Percentiles rank a stretch among this genome's conserved stretches.
These are phyloP conservation scores for Glycyrrhiza uralensis DNA, from an alignment of 306 rosid genomes.

Conservation along the genomic window DNA sequence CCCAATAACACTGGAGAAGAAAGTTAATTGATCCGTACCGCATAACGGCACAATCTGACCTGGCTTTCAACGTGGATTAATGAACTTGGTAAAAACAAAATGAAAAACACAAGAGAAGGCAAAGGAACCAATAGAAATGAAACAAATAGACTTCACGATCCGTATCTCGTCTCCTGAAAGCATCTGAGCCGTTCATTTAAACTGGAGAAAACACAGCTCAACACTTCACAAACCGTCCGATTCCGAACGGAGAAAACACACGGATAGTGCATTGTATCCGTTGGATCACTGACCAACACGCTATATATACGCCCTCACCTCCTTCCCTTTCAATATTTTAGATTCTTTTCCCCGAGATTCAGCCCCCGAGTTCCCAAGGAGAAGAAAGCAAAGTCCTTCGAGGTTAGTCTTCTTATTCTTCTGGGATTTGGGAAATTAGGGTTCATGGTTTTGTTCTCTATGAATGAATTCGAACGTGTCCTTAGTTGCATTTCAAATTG, in stretches of 20 bases:
- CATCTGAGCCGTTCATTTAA: neutral
- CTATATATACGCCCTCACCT: neutral
- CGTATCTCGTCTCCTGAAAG: neutral
- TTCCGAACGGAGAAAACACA: slow-evolving; percentile 1
- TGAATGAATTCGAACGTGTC: neutral
- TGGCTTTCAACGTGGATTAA: neutral
- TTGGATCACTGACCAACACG: neutral
- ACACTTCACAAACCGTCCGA: neutral
- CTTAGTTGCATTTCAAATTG: neutral
- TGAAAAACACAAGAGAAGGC: neutral
- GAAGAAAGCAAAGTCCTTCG: neutral
- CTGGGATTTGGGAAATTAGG: neutral
- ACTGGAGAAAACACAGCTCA: slow-evolving; percentile 5
- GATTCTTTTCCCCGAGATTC: neutral
- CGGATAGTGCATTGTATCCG: slow-evolving; percentile 11
- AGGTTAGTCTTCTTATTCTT: slow-evolving; percentile 30
- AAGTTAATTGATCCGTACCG: too few species aligned
- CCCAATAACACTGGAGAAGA: too few species aligned
- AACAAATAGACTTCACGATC: neutral
- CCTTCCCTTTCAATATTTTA: neutral
- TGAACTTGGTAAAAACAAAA: neutral
- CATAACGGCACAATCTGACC: neutral
- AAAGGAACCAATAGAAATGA: neutral
- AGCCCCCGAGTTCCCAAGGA: neutral
- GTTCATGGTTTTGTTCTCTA: neutral